phyloP scores from a whole-genome alignment of 2,329 filamentous ascomycete genomes.

The Neonectria ditissima region DNA sequence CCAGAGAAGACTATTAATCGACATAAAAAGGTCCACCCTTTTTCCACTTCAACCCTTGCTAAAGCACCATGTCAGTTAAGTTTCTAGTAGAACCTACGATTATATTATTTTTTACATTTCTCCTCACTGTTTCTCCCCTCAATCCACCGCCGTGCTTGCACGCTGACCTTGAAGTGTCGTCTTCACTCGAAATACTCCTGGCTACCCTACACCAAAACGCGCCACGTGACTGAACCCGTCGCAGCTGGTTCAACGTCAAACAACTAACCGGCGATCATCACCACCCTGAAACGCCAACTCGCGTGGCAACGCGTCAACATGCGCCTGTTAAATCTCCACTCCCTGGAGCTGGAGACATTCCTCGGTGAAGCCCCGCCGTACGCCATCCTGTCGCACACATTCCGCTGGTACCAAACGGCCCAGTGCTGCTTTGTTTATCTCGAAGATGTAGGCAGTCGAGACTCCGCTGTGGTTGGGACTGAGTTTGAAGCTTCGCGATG shows the following conservation, averaged over 20 bases:
- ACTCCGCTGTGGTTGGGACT: background rate
- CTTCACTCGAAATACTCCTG: no score
- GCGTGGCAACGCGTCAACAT: slow-evolving; percentile 4
- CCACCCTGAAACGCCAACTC: background rate
- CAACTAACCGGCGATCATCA: background rate
- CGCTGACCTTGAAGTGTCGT: no score
- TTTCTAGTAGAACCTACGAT: no score
- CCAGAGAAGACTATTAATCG: no score
- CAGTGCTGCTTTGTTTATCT: slow-evolving; percentile 32
- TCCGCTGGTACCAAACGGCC: slow-evolving; percentile 45
- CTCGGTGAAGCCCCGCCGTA: slow-evolving; percentile 26
- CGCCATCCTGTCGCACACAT: slow-evolving; percentile 31
- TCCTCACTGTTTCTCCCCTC: no score
- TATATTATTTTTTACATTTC: no score
- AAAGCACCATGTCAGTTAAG: no score
- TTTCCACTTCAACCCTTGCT: no score
- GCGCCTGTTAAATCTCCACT: slow-evolving; percentile 29
- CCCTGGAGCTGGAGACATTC: slow-evolving; percentile 19
- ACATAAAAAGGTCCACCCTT: no score
- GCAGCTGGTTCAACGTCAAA: background rate
- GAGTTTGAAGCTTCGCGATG: slow-evolving; percentile 31
- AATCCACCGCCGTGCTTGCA: no score
- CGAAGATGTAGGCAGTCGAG: slow-evolving; percentile 53
- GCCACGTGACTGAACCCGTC: background rate
- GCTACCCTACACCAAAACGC: background rate